These are phyloP conservation scores for Casuarina glauca DNA, from an alignment of 306 rosid species.

Conservation along the genomic window DNA sequence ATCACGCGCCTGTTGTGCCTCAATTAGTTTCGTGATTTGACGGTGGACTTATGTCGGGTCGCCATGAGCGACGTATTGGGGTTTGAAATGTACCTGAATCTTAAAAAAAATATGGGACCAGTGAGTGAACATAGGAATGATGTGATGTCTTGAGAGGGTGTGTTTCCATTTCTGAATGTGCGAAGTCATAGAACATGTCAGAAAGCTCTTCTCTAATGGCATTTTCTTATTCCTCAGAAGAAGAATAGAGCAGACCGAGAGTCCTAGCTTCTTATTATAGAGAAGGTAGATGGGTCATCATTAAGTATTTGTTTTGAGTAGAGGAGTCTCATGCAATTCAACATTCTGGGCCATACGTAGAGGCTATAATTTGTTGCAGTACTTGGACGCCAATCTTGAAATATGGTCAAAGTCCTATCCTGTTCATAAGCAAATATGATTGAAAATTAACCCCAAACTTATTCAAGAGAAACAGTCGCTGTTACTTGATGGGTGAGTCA, in stretches of 20 bases:
- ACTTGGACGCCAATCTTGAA: constrained; percentile 22
- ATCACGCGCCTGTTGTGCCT: constrained; percentile 6
- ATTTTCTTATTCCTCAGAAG: too few relatives aligned
- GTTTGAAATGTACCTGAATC: constrained; percentile 9
- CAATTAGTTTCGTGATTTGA: not conserved
- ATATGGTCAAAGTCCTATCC: constrained; percentile 22
- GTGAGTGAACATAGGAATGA: constrained; percentile 1
- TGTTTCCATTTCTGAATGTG: not conserved
- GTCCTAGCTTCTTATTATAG: too few relatives aligned
- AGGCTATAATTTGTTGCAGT: not conserved
- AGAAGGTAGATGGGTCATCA: too few relatives aligned
- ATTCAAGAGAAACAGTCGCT: not conserved
- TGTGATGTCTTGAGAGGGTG: constrained; percentile 4
- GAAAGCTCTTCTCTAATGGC: too few relatives aligned
- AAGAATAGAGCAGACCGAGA: too few relatives aligned
- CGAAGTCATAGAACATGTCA: too few relatives aligned
- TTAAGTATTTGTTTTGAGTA: not conserved
- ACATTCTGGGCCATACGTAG: constrained; percentile 8
- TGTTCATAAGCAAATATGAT: constrained; percentile 14
- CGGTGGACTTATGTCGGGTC: not conserved
- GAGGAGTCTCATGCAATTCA: constrained; percentile 1
- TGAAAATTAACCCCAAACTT: not conserved
- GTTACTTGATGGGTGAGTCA: not conserved
- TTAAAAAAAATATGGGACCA: constrained; percentile 7
- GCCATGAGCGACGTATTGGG: constrained; percentile 12